Evolutionary conservation across 805 yeast genomes (phyloP), one percentile per base, ranked within the genome.

Genomic region (Starmerella sirachaensis): DNA sequence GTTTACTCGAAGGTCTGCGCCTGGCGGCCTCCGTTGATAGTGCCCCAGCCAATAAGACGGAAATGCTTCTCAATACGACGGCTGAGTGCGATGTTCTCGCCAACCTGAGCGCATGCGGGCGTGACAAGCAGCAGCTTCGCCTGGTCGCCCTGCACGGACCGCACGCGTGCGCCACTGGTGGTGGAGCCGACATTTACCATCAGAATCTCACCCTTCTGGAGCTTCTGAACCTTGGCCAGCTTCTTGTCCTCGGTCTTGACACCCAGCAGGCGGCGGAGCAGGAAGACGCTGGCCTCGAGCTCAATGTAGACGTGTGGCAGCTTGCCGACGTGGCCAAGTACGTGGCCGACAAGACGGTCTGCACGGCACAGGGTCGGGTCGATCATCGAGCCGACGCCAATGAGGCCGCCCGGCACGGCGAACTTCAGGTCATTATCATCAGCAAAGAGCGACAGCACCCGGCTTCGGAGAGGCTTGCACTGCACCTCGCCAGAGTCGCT

Each of bases 21-120:
- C 33, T 45, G 44, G 18, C 47, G 38, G 10, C 49, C 49, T 65
- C 82, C 84, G 66, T 81, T 81, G 61, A 86, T 88, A 35, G 94
- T 85, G 53, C 98, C 99, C 99, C 99, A 91, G 55, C 99, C 99
- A 66, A 91, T 91, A 61, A 91, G 72, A 73, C 99, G 91, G 94
- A 96, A 91, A 64, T 91, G 99, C 75, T 88, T 88, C 61, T 91
- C 99, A 55, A 91, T 91, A 74, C 98, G 86, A 73, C 99, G 82
- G 31, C 96, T 85, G 58, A 91, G 69, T 27, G 99, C 99, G 62
- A 91, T 88, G 78, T 91, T 88, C 69, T 91, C 99, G 52, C 93
- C 83, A 35, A 88, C 72, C 69, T 88, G 96, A 26, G 99, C 88
- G 76, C 99, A 91, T 33, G 97, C 98, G 40, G 99, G 98, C 33